phyloP scores from a whole-genome alignment of 129 eudicot species.

The Rutidosis leptorrhynchoides region DNA sequence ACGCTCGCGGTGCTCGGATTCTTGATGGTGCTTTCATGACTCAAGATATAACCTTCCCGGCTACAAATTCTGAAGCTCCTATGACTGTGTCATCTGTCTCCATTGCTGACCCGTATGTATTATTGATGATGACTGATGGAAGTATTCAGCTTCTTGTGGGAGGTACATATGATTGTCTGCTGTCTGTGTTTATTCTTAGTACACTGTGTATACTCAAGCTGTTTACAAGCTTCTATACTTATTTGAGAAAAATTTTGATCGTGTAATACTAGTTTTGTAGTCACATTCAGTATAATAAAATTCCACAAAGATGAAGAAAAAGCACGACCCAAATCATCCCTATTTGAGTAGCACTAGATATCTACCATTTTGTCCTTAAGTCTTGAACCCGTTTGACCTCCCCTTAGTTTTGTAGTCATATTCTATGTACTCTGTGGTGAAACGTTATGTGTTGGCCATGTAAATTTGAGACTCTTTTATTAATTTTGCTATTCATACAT shows the following conservation, averaged over 20 bases:
- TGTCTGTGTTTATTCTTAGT: not conserved
- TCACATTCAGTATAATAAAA: conserved; percentile 10
- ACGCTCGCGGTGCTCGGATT: conserved; percentile 85
- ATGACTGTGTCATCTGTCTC: conserved; percentile 77
- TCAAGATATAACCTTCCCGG: conserved; percentile 69
- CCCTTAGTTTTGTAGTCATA: not conserved
- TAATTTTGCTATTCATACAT: conserved; percentile 14
- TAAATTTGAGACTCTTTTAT: not conserved
- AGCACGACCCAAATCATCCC: not conserved
- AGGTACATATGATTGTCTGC: conserved; percentile 48
- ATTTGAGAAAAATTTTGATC: not conserved
- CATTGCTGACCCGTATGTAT: conserved; percentile 93
- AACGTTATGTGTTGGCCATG: not conserved
- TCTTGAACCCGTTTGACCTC: not conserved
- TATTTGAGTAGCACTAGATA: not conserved
- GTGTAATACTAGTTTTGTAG: not conserved
- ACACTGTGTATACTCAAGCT: not conserved
- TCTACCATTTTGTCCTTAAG: not conserved
- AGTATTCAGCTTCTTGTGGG: conserved; percentile 96
- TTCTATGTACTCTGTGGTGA: not conserved
- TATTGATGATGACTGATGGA: conserved; percentile 85
- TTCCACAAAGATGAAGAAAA: not conserved
- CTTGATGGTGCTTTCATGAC: conserved; percentile 97
- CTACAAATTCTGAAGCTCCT: conserved; percentile 56
- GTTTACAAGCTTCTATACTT: not conserved